Percentiles rank a stretch among this genome's conserved stretches.
These are phyloP conservation scores for Pelargonium myrrhifolium DNA, from an alignment of 441 rosid species.

Conservation along the genomic window DNA sequence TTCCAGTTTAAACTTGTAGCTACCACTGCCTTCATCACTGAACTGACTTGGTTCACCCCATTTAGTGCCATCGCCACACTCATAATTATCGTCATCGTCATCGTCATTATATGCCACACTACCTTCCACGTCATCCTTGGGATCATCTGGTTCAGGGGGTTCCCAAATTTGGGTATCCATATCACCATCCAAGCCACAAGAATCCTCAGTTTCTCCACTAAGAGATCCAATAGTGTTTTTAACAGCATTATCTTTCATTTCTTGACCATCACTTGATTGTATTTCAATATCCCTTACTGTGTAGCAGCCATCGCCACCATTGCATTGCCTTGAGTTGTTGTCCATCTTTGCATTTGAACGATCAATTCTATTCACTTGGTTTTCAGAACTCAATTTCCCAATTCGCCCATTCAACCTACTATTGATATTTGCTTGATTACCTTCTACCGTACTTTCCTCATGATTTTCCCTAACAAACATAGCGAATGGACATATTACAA, in stretches of 20 bases:
- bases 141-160: conserved; percentile 78
- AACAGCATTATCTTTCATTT: conserved; percentile 25
- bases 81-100: conserved; percentile 74
- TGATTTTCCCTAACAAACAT: conserved; percentile 40
- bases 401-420: conserved; percentile 25
- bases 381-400: conserved; percentile 27
- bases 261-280: conserved; percentile 27
- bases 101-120: conserved; percentile 49
- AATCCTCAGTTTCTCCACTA: conserved; percentile 30
- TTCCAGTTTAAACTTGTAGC: conserved; percentile 46
- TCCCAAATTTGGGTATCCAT: conserved; percentile 55
- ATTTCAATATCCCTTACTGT: conserved; percentile 39
- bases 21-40: conserved; percentile 32
- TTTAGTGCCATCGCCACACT: conserved; percentile 55
- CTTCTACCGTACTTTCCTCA: conserved; percentile 36
- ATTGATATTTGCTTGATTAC: conserved; percentile 30
- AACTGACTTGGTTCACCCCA: conserved; percentile 57
- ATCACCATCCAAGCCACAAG: conserved; percentile 25
- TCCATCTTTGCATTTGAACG: conserved; percentile 26
- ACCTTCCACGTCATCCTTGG: conserved; percentile 52
- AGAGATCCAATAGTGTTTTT: conserved; percentile 23
- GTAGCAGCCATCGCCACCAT: conserved; percentile 18
- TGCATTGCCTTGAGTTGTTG: conserved; percentile 24
- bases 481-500: neutral
- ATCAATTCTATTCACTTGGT: conserved; percentile 27